These are phyloP conservation scores for Pulveroboletus sp. DNA, from an alignment of 768 basidiomycete species.

Conservation along the genomic window DNA sequence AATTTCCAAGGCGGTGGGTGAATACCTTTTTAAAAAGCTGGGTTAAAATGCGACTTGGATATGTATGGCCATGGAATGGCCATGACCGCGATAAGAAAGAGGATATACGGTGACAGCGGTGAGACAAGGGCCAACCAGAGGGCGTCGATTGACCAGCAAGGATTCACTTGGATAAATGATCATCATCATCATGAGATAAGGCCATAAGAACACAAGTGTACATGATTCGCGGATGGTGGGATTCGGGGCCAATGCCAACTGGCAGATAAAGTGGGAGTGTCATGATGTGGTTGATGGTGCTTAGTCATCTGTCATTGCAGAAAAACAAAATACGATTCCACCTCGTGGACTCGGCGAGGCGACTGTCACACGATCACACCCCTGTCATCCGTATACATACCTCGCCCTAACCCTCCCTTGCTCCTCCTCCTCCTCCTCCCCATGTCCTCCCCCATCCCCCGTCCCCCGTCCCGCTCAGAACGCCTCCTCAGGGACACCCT, in stretches of 20 bases:
- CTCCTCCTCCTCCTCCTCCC: slow-evolving; percentile 10
- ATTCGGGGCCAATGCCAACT: no score
- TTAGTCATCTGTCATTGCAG: background rate
- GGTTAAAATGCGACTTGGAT: background rate
- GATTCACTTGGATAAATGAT: slow-evolving; percentile 12
- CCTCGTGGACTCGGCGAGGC: slow-evolving; percentile 19
- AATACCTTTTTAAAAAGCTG: background rate
- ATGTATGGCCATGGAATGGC: no score
- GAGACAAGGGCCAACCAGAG: background rate
- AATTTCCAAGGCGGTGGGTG: background rate
- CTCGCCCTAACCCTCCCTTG: background rate
- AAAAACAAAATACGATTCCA: no score
- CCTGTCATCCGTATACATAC: slow-evolving; percentile 27
- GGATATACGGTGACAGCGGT: background rate
- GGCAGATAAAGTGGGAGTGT: no score
- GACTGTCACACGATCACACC: slow-evolving; percentile 27
- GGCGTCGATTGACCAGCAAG: background rate
- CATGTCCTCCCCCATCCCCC: slow-evolving; percentile 20
- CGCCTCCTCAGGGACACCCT: slow-evolving; percentile 56
- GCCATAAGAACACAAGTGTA: background rate
- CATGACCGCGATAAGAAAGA: slow-evolving; percentile 6
- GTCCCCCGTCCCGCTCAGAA: slow-evolving; percentile 52
- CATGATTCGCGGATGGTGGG: slow-evolving; percentile 5
- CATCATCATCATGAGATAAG: slow-evolving; percentile 14
- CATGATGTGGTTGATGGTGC: no score